These are phyloP conservation scores for Globisporangium paddicum DNA, from an alignment of 352 stramenopile species.

Conservation along the genomic window DNA sequence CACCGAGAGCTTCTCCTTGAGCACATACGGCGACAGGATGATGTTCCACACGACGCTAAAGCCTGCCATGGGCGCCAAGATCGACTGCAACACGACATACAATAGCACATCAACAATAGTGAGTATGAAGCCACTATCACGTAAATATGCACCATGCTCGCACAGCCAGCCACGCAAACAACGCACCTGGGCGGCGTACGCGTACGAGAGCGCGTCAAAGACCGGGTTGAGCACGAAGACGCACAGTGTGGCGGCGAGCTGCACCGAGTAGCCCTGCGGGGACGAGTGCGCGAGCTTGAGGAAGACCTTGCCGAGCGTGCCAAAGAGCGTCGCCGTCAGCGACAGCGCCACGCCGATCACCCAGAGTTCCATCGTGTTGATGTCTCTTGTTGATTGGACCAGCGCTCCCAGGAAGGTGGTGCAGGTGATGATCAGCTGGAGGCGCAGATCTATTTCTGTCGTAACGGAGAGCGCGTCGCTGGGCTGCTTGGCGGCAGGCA, in stretches of 20 bases:
- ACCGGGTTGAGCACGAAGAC: conserved; percentile 84
- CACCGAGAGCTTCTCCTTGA: conserved; percentile 72
- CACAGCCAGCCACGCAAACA: conserved; percentile 17
- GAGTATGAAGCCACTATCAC: background rate
- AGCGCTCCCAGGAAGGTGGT: background rate
- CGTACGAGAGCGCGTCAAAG: conserved; percentile 85
- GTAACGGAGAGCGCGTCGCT: background rate
- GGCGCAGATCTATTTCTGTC: conserved; percentile 1
- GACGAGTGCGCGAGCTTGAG: conserved; percentile 82
- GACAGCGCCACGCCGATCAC: conserved; percentile 74
- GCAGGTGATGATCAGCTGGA: background rate
- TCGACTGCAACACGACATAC: conserved; percentile 35
- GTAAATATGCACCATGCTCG: background rate
- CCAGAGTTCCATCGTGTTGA: conserved; percentile 32
- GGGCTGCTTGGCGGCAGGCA: background rate
- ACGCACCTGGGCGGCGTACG: conserved; percentile 72
- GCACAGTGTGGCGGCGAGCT: conserved; percentile 68
- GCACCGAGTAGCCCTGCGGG: conserved; percentile 41
- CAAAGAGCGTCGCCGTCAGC: conserved; percentile 79
- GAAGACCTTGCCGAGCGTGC: conserved; percentile 83
- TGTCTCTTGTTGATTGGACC: background rate
- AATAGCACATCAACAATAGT: background rate
- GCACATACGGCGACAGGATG: conserved; percentile 73
- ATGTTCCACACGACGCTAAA: conserved; percentile 90
- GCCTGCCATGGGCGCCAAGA: conserved; percentile 80